Base-by-base conservation (phyloP, 345 rosid species). In the Syzygium aqueum region DNA sequence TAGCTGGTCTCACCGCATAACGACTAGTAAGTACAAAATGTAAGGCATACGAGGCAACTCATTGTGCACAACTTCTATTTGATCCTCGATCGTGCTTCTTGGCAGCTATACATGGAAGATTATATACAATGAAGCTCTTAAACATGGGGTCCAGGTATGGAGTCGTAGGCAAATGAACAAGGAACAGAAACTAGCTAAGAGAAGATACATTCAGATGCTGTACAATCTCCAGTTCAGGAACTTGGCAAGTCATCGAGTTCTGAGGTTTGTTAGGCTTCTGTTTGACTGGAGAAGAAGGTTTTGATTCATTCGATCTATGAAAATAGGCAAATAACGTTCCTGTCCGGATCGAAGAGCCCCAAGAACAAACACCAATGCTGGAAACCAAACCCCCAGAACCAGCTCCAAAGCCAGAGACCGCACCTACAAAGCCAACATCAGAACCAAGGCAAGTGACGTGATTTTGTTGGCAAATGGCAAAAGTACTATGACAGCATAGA, bases 101-200 rank as follows among this genome's bases (percentile, higher is more conserved):
- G 51, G 93, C 91, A 97, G 99, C 93, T 97, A 96, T 86, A 96
- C 99, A 78, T 97, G 98, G 99, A 96, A 95, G 90, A 93, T 94
- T 28, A 43, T 95, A 91, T 89, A 95, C 95, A 51, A 92, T 90
- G 61, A 95, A 91, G 88, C 87, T 95, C 91, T 77, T 96, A 91
- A 95, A 91, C 91, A 94, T 96, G 99, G 98, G 99, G 89, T 93
- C 96, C 7, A 28, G 92, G 13, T 96, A 97, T 51, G 94, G 96
- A 83, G 91, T 97, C 94, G 97, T 95, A 94, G 96, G 93, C 92
- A 92, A 51, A 84, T 96, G 90, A 95, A 94, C 90, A 93, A 91
- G 91, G 96, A 94, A 51, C 98, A 93, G 67, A 96, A 94, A 91
- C 91, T 85, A 84, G 96, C 98, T 6, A 96, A 94, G 89, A 94